Conservation (phyloP, 345 rosid genomes). For the Adansonia digitata region DNA sequence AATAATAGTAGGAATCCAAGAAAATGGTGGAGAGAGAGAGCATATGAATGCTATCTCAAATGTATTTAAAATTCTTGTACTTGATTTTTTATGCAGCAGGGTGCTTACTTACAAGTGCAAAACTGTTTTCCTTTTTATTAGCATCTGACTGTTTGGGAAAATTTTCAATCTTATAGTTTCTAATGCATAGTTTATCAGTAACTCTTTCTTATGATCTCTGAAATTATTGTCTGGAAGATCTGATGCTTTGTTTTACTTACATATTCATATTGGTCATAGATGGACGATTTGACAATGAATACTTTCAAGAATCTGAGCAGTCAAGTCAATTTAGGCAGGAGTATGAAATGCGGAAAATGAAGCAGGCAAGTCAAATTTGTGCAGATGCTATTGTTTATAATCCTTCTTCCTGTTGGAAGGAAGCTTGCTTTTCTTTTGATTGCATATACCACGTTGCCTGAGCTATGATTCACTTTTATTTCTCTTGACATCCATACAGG, state of each 20-base stretch:
- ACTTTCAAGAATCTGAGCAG: conserved; percentile 72
- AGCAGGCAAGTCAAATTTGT: conserved; percentile 53
- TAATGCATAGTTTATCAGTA: not conserved
- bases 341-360: conserved; percentile 86
- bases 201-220: not conserved
- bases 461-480: conserved; percentile 6
- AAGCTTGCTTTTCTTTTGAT: not conserved
- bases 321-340: conserved; percentile 85
- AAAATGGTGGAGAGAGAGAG: not conserved
- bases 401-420: not conserved
- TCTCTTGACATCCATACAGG: conserved; percentile 38
- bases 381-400: not conserved
- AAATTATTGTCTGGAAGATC: not conserved
- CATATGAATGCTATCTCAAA: not conserved
- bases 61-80: not conserved
- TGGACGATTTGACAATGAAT: conserved; percentile 79
- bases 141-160: not conserved
- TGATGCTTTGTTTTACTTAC: not conserved
- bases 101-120: not conserved
- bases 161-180: not conserved
- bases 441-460: not conserved
- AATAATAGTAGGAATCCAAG: not conserved
- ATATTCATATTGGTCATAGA: conserved; percentile 28
- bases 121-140: not conserved
- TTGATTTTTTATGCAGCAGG: not conserved